Evolutionary conservation across 2,329 filamentous ascomycete species (phyloP).

Genomic region (Pseudopyricularia cyperi): DNA sequence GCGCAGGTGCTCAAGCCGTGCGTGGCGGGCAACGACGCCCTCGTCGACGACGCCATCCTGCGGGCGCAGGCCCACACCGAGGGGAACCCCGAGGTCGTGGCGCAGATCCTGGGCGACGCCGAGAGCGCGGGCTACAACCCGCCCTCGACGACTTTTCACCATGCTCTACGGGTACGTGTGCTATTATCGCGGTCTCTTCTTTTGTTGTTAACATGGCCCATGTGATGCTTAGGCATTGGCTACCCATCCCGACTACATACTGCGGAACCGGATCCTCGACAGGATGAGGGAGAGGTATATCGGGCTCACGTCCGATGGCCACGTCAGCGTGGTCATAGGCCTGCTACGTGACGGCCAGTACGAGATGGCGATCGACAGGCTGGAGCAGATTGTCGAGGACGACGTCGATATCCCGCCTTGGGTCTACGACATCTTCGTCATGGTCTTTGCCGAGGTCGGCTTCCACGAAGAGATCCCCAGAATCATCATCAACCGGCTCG

Average conservation of each 20-base stretch:
- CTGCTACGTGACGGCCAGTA: constrained; percentile 70
- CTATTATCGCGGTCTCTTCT: neutral
- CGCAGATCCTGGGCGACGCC: constrained; percentile 61
- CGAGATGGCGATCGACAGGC: constrained; percentile 61
- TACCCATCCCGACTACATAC: constrained; percentile 73
- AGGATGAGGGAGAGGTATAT: constrained; percentile 68
- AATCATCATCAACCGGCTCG: constrained; percentile 43
- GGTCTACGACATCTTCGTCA: constrained; percentile 68
- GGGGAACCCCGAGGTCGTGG: constrained; percentile 55
- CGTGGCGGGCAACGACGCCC: constrained; percentile 15
- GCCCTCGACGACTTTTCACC: constrained; percentile 57
- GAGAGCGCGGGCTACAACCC: constrained; percentile 42
- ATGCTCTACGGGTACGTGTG: constrained; percentile 47
- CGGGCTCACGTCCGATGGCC: constrained; percentile 44
- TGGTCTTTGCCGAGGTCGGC: constrained; percentile 55
- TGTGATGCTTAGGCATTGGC: constrained; percentile 43
- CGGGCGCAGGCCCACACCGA: constrained; percentile 52
- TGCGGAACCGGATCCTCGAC: constrained; percentile 57
- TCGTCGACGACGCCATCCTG: constrained; percentile 63
- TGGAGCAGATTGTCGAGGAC: constrained; percentile 53
- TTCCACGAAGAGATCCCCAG: constrained; percentile 68
- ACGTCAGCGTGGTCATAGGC: constrained; percentile 57
- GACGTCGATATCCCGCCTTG: constrained; percentile 48
- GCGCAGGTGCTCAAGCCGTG: neutral
- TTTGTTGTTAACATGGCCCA: neutral